A percentile compares a stretch with the other conserved stretches of the same genome.
Conservation (phyloP, 257 asterid species). For the Capsicum pubescens region DNA sequence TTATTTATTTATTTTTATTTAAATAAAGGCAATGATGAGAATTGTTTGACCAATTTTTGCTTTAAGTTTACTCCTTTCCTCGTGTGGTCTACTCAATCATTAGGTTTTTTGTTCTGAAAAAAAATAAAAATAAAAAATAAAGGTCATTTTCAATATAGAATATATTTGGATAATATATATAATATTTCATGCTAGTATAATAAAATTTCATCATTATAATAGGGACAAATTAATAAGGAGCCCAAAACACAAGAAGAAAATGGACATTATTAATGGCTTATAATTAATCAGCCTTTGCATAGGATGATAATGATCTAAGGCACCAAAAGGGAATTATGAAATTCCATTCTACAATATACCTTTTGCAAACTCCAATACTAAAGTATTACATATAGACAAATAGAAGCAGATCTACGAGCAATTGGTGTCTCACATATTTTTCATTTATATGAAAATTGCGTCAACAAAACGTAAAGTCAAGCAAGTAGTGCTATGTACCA, state of each 20-base stretch:
- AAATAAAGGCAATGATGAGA: conserved; percentile 10
- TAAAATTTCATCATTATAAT: conserved; percentile 16
- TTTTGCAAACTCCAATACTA: not conserved
- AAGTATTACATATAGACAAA: too few species aligned
- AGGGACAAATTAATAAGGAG: conserved; percentile 19
- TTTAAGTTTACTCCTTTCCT: conserved; percentile 30
- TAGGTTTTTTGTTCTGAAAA: not conserved
- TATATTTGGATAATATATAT: not conserved
- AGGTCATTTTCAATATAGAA: not conserved
- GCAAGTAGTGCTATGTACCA: too few species aligned
- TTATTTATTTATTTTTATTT: not conserved
- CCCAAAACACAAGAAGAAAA: conserved; percentile 28
- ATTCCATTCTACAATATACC: not conserved
- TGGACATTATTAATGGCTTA: conserved; percentile 9
- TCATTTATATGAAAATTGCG: too few species aligned
- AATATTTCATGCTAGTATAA: conserved; percentile 13
- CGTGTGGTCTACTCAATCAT: conserved; percentile 33
- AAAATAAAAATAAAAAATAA: not conserved
- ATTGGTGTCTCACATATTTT: too few species aligned
- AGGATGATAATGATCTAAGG: not conserved
- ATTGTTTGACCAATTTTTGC: conserved; percentile 32
- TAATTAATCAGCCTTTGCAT: conserved; percentile 11
- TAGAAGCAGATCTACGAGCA: too few species aligned
- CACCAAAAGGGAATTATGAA: not conserved
- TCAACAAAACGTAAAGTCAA: too few species aligned